phyloP scores from a whole-genome alignment of 495 filamentous ascomycete genomes.

The Cetradonia linearis region DNA sequence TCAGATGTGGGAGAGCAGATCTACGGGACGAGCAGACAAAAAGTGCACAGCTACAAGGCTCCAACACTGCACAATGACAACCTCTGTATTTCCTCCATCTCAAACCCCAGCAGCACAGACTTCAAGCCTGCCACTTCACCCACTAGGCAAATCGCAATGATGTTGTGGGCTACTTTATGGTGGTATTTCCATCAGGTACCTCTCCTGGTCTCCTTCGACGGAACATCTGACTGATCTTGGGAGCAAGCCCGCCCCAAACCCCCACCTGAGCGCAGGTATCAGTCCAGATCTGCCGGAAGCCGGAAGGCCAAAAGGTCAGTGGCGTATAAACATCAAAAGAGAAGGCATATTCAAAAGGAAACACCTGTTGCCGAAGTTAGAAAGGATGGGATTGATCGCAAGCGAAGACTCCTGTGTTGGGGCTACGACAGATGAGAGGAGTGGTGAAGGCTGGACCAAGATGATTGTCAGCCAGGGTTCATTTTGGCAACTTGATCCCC shows the following conservation, averaged over 20 bases:
- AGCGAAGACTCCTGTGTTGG: slow-evolving; percentile 69
- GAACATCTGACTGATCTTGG: slow-evolving; percentile 16
- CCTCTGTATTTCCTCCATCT: slow-evolving; percentile 84
- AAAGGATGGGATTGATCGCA: slow-evolving; percentile 80
- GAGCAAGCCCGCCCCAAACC: slow-evolving; percentile 35
- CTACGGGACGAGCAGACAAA: slow-evolving; percentile 19
- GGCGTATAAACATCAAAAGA: slow-evolving; percentile 73
- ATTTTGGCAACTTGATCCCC: slow-evolving; percentile 88
- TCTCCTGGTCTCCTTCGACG: background rate
- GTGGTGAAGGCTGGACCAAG: slow-evolving; percentile 55
- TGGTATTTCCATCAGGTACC: slow-evolving; percentile 87
- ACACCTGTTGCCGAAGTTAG: slow-evolving; percentile 77
- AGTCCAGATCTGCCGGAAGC: slow-evolving; percentile 52
- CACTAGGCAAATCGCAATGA: slow-evolving; percentile 82
- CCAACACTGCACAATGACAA: slow-evolving; percentile 71
- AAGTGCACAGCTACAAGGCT: slow-evolving; percentile 52
- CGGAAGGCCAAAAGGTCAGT: slow-evolving; percentile 74
- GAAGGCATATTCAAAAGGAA: slow-evolving; percentile 78
- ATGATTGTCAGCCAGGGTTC: slow-evolving; percentile 73
- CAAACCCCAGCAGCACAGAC: slow-evolving; percentile 65
- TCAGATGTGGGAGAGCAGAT: slow-evolving; percentile 22
- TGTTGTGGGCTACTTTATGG: slow-evolving; percentile 88
- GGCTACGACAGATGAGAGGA: slow-evolving; percentile 47
- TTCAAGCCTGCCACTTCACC: slow-evolving; percentile 71
- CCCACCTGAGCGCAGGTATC: slow-evolving; percentile 48